A percentile compares a stretch with the other conserved stretches of the same genome.
Conservation (phyloP, 176 grass and related monocot species). For the Echinochloa phyllopogon region DNA sequence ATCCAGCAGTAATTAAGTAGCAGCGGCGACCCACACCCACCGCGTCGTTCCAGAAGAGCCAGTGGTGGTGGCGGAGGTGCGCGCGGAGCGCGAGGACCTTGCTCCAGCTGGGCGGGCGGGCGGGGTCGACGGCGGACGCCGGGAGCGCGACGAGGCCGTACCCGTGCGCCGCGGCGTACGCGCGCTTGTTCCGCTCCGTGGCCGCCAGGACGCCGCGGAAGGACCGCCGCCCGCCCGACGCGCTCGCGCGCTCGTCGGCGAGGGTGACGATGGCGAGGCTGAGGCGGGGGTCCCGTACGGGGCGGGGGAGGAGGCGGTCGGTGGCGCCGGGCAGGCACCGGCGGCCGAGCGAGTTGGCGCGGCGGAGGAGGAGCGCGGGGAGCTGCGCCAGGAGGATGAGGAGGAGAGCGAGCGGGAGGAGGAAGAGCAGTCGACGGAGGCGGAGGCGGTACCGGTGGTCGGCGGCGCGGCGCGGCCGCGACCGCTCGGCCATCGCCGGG, state of each 20-base stretch:
- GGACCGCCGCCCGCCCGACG: constrained; percentile 40
- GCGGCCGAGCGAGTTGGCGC: constrained; percentile 59
- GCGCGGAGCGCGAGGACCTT: constrained; percentile 76
- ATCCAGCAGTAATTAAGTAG: not conserved
- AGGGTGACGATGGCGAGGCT: constrained; percentile 67
- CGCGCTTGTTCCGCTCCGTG: constrained; percentile 62
- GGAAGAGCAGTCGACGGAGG: constrained; percentile 2
- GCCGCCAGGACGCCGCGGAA: constrained; percentile 64
- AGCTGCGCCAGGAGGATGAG: constrained; percentile 29
- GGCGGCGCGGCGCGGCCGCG: constrained; percentile 23
- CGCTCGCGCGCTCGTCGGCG: constrained; percentile 58
- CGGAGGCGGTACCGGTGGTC: not conserved
- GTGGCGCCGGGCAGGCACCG: constrained; percentile 32
- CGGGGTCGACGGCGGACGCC: constrained; percentile 46
- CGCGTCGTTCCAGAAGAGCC: constrained; percentile 97
- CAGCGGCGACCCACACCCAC: constrained; percentile 55
- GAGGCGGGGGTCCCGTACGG: not conserved
- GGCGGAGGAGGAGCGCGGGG: constrained; percentile 43
- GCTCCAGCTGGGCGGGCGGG: constrained; percentile 85
- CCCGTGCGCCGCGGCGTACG: constrained; percentile 58
- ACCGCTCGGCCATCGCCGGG: constrained; percentile 4
- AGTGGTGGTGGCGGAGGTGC: constrained; percentile 59
- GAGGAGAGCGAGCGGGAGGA: constrained; percentile 41
- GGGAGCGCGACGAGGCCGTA: constrained; percentile 57
- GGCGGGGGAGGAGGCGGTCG: not conserved